Conservation (phyloP, 805 yeast species). For the Sugiyamaella smithiae region DNA sequence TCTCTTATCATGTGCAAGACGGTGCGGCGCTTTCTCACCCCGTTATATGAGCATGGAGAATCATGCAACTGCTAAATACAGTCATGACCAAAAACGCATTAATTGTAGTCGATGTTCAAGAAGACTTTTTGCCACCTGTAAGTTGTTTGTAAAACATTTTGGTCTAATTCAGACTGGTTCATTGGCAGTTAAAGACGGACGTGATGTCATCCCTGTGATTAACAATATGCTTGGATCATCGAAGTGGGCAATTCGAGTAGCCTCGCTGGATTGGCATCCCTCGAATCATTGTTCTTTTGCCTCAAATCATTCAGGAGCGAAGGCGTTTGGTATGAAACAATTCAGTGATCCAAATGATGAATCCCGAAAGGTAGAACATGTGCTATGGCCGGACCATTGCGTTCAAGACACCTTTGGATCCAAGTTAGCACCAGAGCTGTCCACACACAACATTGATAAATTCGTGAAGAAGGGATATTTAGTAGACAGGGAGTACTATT, state of each 20-base stretch:
- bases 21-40: too few relatives aligned
- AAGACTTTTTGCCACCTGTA: slow-evolving; percentile 76
- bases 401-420: slow-evolving; percentile 70
- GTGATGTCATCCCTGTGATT: slow-evolving; percentile 53
- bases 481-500: slow-evolving; percentile 76
- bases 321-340: slow-evolving; percentile 50
- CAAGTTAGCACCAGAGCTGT: slow-evolving; percentile 52
- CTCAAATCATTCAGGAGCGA: slow-evolving; percentile 47
- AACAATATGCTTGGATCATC: slow-evolving; percentile 41
- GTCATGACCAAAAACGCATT: too few relatives aligned
- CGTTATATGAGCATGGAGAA: too few relatives aligned
- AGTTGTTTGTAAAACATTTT: slow-evolving; percentile 8
- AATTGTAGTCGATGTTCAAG: slow-evolving; percentile 76
- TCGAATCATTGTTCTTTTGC: slow-evolving; percentile 78
- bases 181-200: slow-evolving; percentile 67
- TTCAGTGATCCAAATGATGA: slow-evolving; percentile 51
- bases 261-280: slow-evolving; percentile 92
- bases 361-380: slow-evolving; percentile 38
- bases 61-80: too few relatives aligned
- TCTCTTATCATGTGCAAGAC: too few relatives aligned
- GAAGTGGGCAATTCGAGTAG: slow-evolving; percentile 61
- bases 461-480: slow-evolving; percentile 70
- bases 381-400: slow-evolving; percentile 91
- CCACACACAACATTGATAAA: slow-evolving; percentile 34
- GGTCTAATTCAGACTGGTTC: slow-evolving; percentile 48